These are phyloP conservation scores for Hordeum vulgare DNA, from an alignment of 176 grass and related monocot genomes.

Conservation along the genomic window MorexV3_pseudomolecules_assembly NC_058522.1:313057509-313058008, in stretches of 20 bases:
- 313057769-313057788: slow-evolving; percentile 64
- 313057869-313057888: slow-evolving; percentile 20
- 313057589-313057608: not conserved
- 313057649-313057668: slow-evolving; percentile 48
- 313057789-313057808: slow-evolving; percentile 56
- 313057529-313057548: not conserved
- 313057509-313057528: not conserved
- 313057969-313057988: slow-evolving; percentile 77
- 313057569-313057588: not conserved
- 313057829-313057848: not conserved
- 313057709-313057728: not conserved
- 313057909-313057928: not conserved
- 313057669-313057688: slow-evolving; percentile 39
- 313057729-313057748: not conserved
- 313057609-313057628: slow-evolving; percentile 62
- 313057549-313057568: not conserved
- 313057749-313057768: not conserved
- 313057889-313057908: not conserved
- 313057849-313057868: slow-evolving; percentile 37
- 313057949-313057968: slow-evolving; percentile 13
- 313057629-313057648: slow-evolving; percentile 39
- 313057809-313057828: slow-evolving; percentile 68
- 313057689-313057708: not conserved
- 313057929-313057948: not conserved
- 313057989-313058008: slow-evolving; percentile 69